Evolutionary conservation across 2,329 filamentous ascomycete genomes (phyloP).

Genomic region (Xylaria multiplex): DNA sequence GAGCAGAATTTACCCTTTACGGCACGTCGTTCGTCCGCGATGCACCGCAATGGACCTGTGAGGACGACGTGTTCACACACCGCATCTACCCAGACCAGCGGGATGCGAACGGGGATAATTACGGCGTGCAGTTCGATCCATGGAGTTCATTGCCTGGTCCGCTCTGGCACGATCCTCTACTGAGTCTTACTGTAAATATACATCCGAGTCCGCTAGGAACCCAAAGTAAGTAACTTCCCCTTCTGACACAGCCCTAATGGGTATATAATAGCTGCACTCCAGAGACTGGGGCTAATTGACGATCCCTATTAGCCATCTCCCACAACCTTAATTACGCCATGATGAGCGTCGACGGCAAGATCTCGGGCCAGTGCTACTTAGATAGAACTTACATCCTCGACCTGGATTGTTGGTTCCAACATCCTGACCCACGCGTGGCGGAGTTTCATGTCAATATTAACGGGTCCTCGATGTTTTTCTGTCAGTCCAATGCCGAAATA

Average conservation of each 20-base stretch:
- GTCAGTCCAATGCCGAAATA: constrained; percentile 17
- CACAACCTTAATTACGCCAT: constrained; percentile 1
- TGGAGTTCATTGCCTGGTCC: constrained; percentile 12
- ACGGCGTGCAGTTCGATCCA: constrained; percentile 14
- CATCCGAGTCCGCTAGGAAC: background rate
- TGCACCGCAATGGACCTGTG: constrained; percentile 14
- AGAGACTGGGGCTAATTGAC: background rate
- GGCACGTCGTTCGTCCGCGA: constrained; percentile 18
- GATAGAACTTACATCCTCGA: constrained; percentile 22
- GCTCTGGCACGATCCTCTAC: constrained; percentile 24
- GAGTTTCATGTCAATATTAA: constrained; percentile 25
- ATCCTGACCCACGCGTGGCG: background rate
- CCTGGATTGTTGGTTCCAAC: constrained; percentile 23
- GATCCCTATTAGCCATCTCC: constrained; percentile 13
- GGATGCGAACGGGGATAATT: background rate
- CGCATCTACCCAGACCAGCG: constrained; percentile 8
- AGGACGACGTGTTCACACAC: constrained; percentile 15
- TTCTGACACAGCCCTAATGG: no score
- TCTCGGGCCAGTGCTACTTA: constrained; percentile 14
- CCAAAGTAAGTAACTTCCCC: constrained; percentile 9
- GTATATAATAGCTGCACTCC: no score
- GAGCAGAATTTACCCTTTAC: constrained; percentile 1
- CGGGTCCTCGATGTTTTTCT: constrained; percentile 32
- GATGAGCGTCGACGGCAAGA: background rate
- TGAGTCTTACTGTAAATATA: constrained; percentile 7